Base-by-base conservation (phyloP, 768 basidiomycete species). In the Pisolithus tinctorius region DNA sequence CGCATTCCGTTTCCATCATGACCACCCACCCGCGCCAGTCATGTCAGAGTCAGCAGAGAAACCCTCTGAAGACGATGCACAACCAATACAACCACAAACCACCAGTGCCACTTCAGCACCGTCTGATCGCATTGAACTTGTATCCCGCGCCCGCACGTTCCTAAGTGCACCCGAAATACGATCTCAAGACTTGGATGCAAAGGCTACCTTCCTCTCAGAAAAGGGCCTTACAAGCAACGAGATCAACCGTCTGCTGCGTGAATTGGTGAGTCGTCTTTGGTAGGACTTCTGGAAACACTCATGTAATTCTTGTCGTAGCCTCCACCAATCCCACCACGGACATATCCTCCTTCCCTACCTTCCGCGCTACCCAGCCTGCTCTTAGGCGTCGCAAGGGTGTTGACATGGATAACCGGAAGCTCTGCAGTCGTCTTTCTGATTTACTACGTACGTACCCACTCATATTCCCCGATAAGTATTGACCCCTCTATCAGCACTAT, bases 331-430 rank as follows among this genome's bases (percentile, higher is more conserved):
- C 87, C 87, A 17, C 85, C 87, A 0, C 77, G 85, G 56, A 81
- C 83, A 45, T 90, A 90, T 58, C 87, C 87, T 4, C 79, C 77
- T 53, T 77, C 73, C 10, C 78, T 81, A 4, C 86, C 86, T 3
- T 89, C 87, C 3, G 80, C 77, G 58, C 67, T 90, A 1, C 86
- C 86, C 0, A 73, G 74, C 42, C 73, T 89, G 37, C 68, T 90
- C n/a, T 63, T 82, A 10, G 86, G 82, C 3, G 66, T 83, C 16
- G 66, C 72, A 25, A 77, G 84, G 40, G 66, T 88, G 17, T 75
- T 85, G 45, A 69, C 70, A 6, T 90, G 86, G 88, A 61, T 86
- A 50, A 72, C 76, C 1, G 84, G 88, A 5, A 76, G 83, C 9
- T 82, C 83, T 42, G 77, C 80, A 1, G 65, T 74, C 1, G 61